Conservation (phyloP, 139 green algal species). For the Closterium sp. region DNA sequence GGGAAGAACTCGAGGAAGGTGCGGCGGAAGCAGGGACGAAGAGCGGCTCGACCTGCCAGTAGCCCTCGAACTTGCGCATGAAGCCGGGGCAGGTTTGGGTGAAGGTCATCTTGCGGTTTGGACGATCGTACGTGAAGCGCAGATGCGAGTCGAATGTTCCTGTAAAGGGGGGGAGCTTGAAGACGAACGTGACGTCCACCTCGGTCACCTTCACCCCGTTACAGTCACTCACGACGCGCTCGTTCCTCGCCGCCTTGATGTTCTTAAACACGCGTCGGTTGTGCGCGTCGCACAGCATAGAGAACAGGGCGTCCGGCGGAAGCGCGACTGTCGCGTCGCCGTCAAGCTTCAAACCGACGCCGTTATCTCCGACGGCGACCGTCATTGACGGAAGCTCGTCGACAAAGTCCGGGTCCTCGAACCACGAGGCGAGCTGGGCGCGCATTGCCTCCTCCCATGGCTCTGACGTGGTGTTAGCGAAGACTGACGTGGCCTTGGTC, state of each 20-base stretch:
- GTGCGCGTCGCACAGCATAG: background rate
- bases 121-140: background rate
- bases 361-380: background rate
- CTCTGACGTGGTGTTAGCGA: background rate
- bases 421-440: background rate
- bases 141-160: background rate
- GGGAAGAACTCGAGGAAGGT: no score
- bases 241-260: background rate
- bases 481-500: background rate
- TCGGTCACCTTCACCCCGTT: background rate
- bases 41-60: background rate
- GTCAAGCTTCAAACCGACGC: background rate
- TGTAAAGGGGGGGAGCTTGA: background rate
- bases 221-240: background rate
- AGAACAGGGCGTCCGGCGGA: background rate
- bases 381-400: background rate
- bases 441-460: background rate
- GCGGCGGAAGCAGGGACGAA: background rate
- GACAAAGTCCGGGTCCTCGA: background rate
- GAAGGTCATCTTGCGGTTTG: background rate
- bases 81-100: background rate
- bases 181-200: background rate
- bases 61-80: background rate
- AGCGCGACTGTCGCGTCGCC: background rate
- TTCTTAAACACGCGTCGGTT: background rate